Conservation (phyloP, 1,139 yeast species). For the Blastobotrys malaysiensis region DNA sequence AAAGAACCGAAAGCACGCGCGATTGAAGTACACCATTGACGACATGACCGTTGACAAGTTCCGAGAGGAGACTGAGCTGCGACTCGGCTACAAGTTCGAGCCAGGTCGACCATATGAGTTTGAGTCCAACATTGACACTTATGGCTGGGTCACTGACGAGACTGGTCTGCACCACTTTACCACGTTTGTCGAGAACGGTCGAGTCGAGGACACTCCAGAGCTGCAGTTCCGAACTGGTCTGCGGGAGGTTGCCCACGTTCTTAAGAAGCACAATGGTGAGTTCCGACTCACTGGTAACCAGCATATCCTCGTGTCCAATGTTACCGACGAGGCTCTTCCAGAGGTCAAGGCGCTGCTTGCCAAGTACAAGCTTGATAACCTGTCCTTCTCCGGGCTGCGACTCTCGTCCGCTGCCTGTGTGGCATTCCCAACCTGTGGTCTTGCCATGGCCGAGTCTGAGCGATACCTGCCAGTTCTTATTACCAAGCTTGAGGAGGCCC, state of each 20-base stretch:
- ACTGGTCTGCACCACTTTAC: slow-evolving; percentile 84
- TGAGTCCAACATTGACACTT: slow-evolving; percentile 82
- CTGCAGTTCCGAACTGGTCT: slow-evolving; percentile 88
- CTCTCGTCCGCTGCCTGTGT: slow-evolving; percentile 95
- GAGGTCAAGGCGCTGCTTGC: slow-evolving; percentile 58
- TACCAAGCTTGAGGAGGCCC: slow-evolving; percentile 70
- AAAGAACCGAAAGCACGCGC: slow-evolving; percentile 93
- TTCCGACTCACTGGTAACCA: slow-evolving; percentile 96
- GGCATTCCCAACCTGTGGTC: slow-evolving; percentile 97
- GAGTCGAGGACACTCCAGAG: slow-evolving; percentile 89
- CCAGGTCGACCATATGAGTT: slow-evolving; percentile 68
- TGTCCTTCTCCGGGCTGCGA: slow-evolving; percentile 77
- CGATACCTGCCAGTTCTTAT: slow-evolving; percentile 85
- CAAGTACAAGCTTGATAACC: slow-evolving; percentile 76
- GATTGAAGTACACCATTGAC: slow-evolving; percentile 94
- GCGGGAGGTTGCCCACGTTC: slow-evolving; percentile 65
- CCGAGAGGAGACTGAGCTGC: slow-evolving; percentile 75
- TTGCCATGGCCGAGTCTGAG: slow-evolving; percentile 98
- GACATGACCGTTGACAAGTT: slow-evolving; percentile 82
- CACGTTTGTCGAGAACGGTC: slow-evolving; percentile 92
- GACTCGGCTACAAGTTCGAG: slow-evolving; percentile 70
- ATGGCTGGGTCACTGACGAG: slow-evolving; percentile 94
- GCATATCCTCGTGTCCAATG: slow-evolving; percentile 72
- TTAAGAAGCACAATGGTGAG: slow-evolving; percentile 58
- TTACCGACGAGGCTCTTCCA: slow-evolving; percentile 63